phyloP scores from a whole-genome alignment of 306 rosid genomes.

The Cucurbita argyrosperma region DNA sequence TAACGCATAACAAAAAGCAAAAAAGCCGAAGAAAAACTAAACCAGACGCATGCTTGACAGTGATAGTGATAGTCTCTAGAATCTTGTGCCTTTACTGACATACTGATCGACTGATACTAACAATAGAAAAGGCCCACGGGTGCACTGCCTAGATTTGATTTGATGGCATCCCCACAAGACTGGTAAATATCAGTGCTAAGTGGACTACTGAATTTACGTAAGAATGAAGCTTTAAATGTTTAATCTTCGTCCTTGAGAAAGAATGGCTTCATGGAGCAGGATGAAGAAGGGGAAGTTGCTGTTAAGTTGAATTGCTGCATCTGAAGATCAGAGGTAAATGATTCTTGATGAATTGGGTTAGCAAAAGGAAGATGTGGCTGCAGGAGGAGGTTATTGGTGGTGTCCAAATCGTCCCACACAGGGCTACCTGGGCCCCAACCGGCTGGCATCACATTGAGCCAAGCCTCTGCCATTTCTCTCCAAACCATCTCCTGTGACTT shows the following conservation, averaged over 20 bases:
- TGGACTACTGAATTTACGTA: not conserved
- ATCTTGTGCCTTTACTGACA: not conserved
- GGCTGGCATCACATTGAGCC: constrained; percentile 76
- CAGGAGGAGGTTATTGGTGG: constrained; percentile 36
- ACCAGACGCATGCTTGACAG: constrained; percentile 2
- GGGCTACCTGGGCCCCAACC: constrained; percentile 97
- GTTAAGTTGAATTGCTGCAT: constrained; percentile 24
- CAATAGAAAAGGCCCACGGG: constrained; percentile 5
- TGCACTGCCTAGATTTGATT: not conserved
- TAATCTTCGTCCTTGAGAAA: constrained; percentile 44
- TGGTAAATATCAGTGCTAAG: not conserved
- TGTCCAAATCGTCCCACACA: constrained; percentile 83
- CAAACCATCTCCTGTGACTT: constrained; percentile 56
- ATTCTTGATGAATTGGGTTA: constrained; percentile 23
- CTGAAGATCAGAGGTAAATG: constrained; percentile 14
- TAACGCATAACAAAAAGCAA: not conserved
- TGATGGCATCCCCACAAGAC: not conserved
- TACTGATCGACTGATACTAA: not conserved
- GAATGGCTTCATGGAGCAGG: constrained; percentile 39
- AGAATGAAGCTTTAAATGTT: not conserved
- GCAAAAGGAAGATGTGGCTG: constrained; percentile 34
- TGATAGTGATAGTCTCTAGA: not conserved
- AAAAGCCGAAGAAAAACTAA: not conserved
- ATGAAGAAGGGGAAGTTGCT: constrained; percentile 16
- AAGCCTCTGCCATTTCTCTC: constrained; percentile 79